phyloP scores from a whole-genome alignment of 768 basidiomycete genomes.

The Tricholoma sp. region DNA sequence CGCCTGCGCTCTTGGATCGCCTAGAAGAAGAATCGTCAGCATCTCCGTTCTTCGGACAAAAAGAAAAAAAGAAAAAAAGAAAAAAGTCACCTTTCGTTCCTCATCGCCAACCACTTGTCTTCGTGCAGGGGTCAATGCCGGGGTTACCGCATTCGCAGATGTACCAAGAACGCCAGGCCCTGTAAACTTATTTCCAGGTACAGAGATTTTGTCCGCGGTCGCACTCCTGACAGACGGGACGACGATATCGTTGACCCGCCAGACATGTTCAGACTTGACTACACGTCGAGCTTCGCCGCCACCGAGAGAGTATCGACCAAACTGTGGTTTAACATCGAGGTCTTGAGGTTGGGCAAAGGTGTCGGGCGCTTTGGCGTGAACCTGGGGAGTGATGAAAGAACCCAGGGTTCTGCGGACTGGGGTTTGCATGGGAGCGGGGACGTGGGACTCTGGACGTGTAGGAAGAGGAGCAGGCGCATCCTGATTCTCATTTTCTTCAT shows the following conservation, averaged over 20 bases:
- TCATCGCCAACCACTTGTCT: constrained; percentile 34
- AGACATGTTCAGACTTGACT: constrained; percentile 39
- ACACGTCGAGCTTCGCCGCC: constrained; percentile 44
- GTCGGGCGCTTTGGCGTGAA: constrained; percentile 9
- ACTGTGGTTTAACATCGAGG: not conserved
- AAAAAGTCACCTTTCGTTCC: constrained; percentile 36
- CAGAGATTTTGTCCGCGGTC: constrained; percentile 5
- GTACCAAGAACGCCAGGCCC: constrained; percentile 1
- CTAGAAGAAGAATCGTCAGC: constrained; percentile 18
- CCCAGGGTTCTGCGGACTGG: constrained; percentile 27
- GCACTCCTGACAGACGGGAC: constrained; percentile 25
- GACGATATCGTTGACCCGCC: constrained; percentile 53
- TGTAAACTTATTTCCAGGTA: not conserved
- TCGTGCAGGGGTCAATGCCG: constrained; percentile 1
- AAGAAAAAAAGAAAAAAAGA: not conserved
- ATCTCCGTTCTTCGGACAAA: not conserved
- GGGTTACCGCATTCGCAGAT: constrained; percentile 6
- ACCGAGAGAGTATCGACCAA: constrained; percentile 37
- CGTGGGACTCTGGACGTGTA: constrained; percentile 11
- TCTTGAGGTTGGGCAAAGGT: not conserved
- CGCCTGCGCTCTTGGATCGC: constrained; percentile 60
- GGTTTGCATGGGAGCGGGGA: constrained; percentile 18
- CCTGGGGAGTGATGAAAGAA: constrained; percentile 60
- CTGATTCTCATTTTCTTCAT: constrained; percentile 12
- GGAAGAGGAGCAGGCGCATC: constrained; percentile 15